Evolutionary conservation across 2,329 filamentous ascomycete species (phyloP), one percentile per base, ranked within the genome.

Genomic region (Colletotrichum plurivorum): DNA sequence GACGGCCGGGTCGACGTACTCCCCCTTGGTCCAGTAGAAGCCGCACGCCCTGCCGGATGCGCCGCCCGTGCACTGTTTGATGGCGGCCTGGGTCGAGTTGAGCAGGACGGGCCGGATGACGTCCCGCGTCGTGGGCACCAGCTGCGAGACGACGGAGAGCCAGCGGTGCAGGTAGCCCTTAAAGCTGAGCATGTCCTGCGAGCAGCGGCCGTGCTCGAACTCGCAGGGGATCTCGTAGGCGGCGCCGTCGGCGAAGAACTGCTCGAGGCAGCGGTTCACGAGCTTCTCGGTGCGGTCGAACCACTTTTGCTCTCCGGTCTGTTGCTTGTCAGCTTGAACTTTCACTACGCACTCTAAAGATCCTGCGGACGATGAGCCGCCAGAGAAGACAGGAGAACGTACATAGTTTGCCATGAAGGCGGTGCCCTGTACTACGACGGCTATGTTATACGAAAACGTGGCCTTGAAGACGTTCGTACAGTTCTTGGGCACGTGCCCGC

Each of bases 101-200:
- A 82, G 81, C 6, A 94, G 82, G 39, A 88, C 84, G 0, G 89
- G 85, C 67, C 87, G 80, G 73, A 94, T 89, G 16, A 76, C 79
- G 2, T 84, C 79, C 36, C 79, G 78, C 0, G 87, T 89, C 54
- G 84, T 85, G 0, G 92, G 91, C 0, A 88, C 90, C 10, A 93
- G 67, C 71, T 91, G 84, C 2, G 88, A 85, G 0, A 87, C 84
- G 20, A 86, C 84, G 2, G 87, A 84, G 73, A 93, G 82, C 89
- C 90, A 93, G 48, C 90, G 87, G 72, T 89, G 85, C 16, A 93
- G 82, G 65, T 90, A 90, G 39, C 91, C 91, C 78, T 93, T 93
- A 86, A 92, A 94, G 1, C 88, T 88, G 67, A 88, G 81, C 84
- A 94, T 92, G 73, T 95, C 93, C 53, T 87, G 84, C 66, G 90